Conservation (phyloP, 192 early-diverging fungal species). For the Mortierella antarctica region DNA sequence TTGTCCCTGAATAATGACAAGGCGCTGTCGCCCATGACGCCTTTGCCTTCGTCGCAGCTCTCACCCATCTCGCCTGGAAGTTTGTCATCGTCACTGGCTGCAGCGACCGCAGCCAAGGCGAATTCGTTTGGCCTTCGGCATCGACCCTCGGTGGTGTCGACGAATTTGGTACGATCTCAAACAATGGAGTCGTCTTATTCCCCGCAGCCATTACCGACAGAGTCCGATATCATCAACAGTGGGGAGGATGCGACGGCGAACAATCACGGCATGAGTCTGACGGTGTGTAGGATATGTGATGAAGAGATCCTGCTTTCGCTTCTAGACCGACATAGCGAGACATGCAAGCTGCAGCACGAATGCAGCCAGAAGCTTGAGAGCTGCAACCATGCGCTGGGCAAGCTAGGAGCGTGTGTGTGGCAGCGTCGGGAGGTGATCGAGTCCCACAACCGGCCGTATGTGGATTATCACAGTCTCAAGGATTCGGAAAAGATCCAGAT, state of each 20-base stretch:
- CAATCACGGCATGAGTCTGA: conserved; percentile 28
- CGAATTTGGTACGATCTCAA: conserved; percentile 29
- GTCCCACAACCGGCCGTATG: conserved; percentile 52
- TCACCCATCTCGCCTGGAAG: conserved; percentile 33
- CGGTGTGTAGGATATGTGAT: conserved; percentile 91
- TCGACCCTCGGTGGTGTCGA: conserved; percentile 20
- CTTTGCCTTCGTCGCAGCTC: conserved; percentile 26
- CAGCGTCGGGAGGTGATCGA: conserved; percentile 59
- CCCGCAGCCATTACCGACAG: background rate
- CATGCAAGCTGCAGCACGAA: conserved; percentile 65
- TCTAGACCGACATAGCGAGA: conserved; percentile 82
- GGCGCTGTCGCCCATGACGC: conserved; percentile 16
- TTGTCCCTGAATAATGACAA: conserved; percentile 5
- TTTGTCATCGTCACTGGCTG: conserved; percentile 17
- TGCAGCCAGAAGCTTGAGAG: conserved; percentile 53
- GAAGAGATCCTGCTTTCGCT: conserved; percentile 71
- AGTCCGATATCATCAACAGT: background rate
- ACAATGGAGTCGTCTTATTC: conserved; percentile 26
- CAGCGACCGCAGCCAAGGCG: conserved; percentile 9
- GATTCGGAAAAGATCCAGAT: conserved; percentile 54
- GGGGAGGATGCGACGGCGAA: background rate
- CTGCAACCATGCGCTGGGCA: conserved; percentile 76
- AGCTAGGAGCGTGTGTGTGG: conserved; percentile 52
- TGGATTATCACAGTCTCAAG: conserved; percentile 55
- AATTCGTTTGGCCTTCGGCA: conserved; percentile 32